Evolutionary conservation across 148 eudicot genomes (phyloP), one percentile per base, ranked within the genome.

Genomic region (Silene uniflora): DNA sequence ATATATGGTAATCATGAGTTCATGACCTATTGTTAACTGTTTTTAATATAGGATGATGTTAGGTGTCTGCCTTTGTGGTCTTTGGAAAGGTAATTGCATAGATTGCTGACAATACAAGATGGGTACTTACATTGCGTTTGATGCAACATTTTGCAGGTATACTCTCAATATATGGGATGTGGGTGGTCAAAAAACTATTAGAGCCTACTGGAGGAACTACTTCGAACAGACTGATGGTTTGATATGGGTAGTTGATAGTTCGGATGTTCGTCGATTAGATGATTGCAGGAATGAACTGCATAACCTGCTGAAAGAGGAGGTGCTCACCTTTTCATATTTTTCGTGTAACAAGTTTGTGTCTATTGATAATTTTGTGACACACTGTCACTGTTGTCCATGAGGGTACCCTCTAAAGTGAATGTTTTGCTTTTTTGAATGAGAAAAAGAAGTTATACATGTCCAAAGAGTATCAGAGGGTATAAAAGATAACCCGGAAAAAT

Each of bases 191-290:
- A 96, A 83, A 84, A 95, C 99, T 1, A 95, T 95, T 79, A 83
- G 99, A 78, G 89, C 99, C 7, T 95, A 92, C 74, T 95, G 99
- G 99, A 89, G 99, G 79, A 95, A 96, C 88, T 96, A 96, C 81
- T 96, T 96, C 81, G 99, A 96, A 87, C 98, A 96, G 85, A 91
- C 98, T 70, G 99, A 96, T 86, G 98, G 99, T 24, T 88, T 96
- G 85, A 91, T 96, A 29, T 96, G 98, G 98, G 98, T 96, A 21
- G 99, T 96, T 80, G 99, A 95, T 81, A 95, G 98, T 83, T 95
- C 97, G 3, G 98, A 95, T 89, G 85, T 95, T 62, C 87, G 99
- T 75, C 83, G 99, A 60, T 80, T 91, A 61, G 94, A 95, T 67
- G 97, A 95, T 78, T 95, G 98, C 88, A 89, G 84, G 73, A 79